A percentile compares a stretch with the other conserved stretches of the same genome.
Evolutionary conservation across 1,139 yeast species (phyloP).

Genomic region (Yamadazyma siamensis): DNA sequence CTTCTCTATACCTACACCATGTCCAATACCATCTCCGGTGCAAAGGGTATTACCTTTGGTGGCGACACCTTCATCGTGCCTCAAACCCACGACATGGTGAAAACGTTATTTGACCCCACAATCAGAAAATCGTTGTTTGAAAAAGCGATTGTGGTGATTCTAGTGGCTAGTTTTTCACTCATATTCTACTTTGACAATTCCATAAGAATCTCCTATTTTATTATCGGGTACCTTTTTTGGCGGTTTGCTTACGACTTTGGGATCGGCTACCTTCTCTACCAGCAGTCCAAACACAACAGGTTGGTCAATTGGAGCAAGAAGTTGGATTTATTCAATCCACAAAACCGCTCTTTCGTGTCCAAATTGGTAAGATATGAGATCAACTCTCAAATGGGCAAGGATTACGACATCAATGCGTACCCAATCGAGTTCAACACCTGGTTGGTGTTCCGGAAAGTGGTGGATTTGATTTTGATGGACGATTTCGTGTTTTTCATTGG

Average conservation of each 20-base stretch:
- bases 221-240: conserved; percentile 68
- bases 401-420: conserved; percentile 45
- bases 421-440: conserved; percentile 84
- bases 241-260: conserved; percentile 76
- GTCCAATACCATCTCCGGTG: conserved; percentile 24
- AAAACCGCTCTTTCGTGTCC: conserved; percentile 34
- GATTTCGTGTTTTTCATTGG: conserved; percentile 78
- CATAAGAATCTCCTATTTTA: conserved; percentile 43
- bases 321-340: conserved; percentile 42
- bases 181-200: conserved; percentile 36
- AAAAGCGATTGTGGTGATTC: conserved; percentile 49
- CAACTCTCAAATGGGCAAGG: conserved; percentile 57
- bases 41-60: conserved; percentile 46
- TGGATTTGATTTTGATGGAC: conserved; percentile 81
- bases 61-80: conserved; percentile 65
- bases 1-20: conserved; percentile 5
- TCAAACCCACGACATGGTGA: conserved; percentile 81
- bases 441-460: conserved; percentile 76
- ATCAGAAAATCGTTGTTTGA: conserved; percentile 69
- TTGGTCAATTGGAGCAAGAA: conserved; percentile 56
- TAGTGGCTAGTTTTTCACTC: conserved; percentile 50
- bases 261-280: conserved; percentile 66
- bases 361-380: conserved; percentile 43
- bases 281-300: conserved; percentile 59
- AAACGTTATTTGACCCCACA: conserved; percentile 76